Evolutionary conservation across 2,329 filamentous ascomycete species (phyloP).

Genomic region (Aspergillus sojae): DNA sequence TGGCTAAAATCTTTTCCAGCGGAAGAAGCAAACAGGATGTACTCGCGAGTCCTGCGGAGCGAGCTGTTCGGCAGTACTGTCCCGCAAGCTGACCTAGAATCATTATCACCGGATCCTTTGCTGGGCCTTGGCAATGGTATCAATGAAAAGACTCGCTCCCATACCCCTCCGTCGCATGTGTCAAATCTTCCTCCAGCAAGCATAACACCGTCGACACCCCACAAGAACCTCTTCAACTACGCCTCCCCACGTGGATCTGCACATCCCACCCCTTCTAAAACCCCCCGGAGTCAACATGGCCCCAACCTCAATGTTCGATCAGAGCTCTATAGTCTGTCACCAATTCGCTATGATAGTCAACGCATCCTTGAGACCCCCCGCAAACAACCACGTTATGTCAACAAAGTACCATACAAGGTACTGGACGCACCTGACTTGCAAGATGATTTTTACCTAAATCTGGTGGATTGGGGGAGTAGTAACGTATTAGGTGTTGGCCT

Average conservation of each 20-base stretch:
- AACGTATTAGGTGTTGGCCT: conserved; percentile 93
- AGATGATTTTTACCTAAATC: conserved; percentile 95
- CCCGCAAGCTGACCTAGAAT: conserved; percentile 73
- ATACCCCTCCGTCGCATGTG: conserved; percentile 76
- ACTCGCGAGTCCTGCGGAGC: conserved; percentile 80
- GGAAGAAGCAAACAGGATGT: conserved; percentile 93
- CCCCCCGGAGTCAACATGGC: conserved; percentile 83
- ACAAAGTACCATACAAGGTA: conserved; percentile 97
- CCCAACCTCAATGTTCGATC: conserved; percentile 87
- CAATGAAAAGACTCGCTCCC: conserved; percentile 70
- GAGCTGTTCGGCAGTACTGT: conserved; percentile 92
- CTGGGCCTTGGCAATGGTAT: conserved; percentile 50
- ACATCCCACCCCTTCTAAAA: conserved; percentile 87
- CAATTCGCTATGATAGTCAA: conserved; percentile 89
- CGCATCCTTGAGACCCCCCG: conserved; percentile 89
- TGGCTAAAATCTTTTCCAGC: conserved; percentile 51
- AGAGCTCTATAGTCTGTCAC: conserved; percentile 93
- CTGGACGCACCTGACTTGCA: conserved; percentile 93
- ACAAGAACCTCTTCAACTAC: conserved; percentile 96
- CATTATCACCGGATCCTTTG: conserved; percentile 61
- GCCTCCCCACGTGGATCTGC: conserved; percentile 74
- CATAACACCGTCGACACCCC: conserved; percentile 89
- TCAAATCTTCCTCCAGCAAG: conserved; percentile 69
- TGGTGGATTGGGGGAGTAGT: conserved; percentile 96
- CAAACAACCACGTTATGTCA: conserved; percentile 84